These are phyloP conservation scores for Penicillium sumatraense DNA, from an alignment of 2,329 filamentous ascomycete genomes.

Conservation along the genomic window DNA sequence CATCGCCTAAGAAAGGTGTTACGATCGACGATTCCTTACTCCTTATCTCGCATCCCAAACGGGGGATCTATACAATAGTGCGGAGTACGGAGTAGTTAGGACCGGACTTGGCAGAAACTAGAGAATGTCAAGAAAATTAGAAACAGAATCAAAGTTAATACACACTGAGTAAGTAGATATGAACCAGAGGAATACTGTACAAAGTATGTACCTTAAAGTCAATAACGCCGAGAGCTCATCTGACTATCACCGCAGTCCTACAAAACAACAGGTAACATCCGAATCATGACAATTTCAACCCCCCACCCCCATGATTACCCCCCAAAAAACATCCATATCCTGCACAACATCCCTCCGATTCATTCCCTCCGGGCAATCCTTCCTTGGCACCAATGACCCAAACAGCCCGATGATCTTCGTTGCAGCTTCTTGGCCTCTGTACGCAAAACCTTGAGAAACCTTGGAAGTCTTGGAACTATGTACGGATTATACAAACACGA, in stretches of 20 bases:
- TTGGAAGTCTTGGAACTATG: not conserved
- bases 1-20: not conserved
- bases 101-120: constrained; percentile 1
- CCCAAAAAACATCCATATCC: not conserved
- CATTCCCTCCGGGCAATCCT: constrained; percentile 9
- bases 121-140: not conserved
- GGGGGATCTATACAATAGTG: not conserved
- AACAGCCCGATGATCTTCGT: constrained; percentile 14
- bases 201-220: not conserved
- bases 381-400: constrained; percentile 15
- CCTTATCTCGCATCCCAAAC: not conserved
- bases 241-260: constrained; percentile 2
- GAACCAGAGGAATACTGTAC: not conserved
- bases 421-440: constrained; percentile 14
- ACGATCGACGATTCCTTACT: not conserved
- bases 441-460: not conserved
- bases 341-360: constrained; percentile 1
- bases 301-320: not conserved
- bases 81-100: not conserved
- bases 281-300: not conserved
- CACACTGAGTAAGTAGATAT: too few species aligned
- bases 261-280: not conserved
- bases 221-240: constrained; percentile 1
- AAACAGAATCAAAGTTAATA: not conserved
- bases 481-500: not conserved